Evolutionary conservation across 2,329 filamentous ascomycete species (phyloP).

Genomic region (Beauveria sp.): DNA sequence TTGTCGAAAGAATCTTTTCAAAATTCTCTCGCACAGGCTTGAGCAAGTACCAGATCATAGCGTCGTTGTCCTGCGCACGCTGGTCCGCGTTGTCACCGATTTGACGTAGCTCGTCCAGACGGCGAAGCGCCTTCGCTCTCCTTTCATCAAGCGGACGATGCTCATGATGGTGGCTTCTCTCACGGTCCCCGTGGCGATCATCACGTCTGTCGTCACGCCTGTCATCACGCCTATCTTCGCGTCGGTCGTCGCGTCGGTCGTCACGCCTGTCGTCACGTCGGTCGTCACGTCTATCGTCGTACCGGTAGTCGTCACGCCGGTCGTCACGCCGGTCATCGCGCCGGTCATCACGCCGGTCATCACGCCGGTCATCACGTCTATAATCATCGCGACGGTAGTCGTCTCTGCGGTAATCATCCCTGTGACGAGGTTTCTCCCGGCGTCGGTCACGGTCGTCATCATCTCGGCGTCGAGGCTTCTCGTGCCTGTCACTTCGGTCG

Average conservation of each 20-base stretch:
- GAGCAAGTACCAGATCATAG: slow-evolving; percentile 41
- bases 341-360: slow-evolving; percentile 14
- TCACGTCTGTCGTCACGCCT: slow-evolving; percentile 7
- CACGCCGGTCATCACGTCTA: slow-evolving; percentile 15
- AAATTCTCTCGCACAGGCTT: slow-evolving; percentile 55
- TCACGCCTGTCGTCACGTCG: slow-evolving; percentile 17
- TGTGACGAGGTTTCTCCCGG: slow-evolving; percentile 19
- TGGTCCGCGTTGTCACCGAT: slow-evolving; percentile 44
- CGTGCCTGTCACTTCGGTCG: slow-evolving; percentile 29
- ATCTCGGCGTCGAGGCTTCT: slow-evolving; percentile 23
- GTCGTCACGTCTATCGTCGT: slow-evolving; percentile 12
- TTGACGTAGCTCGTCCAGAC: slow-evolving; percentile 34
- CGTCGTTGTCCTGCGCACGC: slow-evolving; percentile 36
- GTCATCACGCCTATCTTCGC: slow-evolving; percentile 20
- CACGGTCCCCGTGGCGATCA: slow-evolving; percentile 15
- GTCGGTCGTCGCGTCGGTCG: slow-evolving; percentile 14
- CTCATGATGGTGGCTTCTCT: slow-evolving; percentile 19
- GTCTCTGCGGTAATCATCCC: slow-evolving; percentile 16
- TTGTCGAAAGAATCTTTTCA: slow-evolving; percentile 51
- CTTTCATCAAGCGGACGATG: slow-evolving; percentile 31
- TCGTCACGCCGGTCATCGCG: slow-evolving; percentile 10
- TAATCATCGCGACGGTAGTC: slow-evolving; percentile 17
- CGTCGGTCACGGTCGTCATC: slow-evolving; percentile 18
- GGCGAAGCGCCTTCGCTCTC: slow-evolving; percentile 32
- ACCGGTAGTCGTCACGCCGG: slow-evolving; percentile 16